These are phyloP conservation scores for Pleurotus platypus DNA, from an alignment of 768 basidiomycete genomes.

Conservation along the genomic window DNA sequence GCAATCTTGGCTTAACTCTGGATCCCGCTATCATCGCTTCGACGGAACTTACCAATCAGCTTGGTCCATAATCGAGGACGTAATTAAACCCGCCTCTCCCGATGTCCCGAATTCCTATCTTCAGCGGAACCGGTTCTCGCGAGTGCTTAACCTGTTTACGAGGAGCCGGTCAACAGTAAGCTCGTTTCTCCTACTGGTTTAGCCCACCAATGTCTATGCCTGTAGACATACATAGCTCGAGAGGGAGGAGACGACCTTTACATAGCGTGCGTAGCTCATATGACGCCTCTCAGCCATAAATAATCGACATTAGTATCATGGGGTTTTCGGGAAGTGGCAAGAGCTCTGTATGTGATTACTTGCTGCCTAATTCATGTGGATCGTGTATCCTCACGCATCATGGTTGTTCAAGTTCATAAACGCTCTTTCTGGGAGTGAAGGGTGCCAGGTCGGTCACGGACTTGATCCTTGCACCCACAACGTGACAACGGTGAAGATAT, in stretches of 20 bases:
- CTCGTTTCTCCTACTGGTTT: neutral
- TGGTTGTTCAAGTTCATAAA: conserved; percentile 1
- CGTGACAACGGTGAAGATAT: neutral
- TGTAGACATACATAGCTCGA: neutral
- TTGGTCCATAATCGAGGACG: conserved; percentile 28
- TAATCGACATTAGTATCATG: neutral
- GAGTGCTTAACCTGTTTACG: neutral
- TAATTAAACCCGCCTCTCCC: conserved; percentile 13
- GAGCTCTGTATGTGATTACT: neutral
- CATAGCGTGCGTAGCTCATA: neutral
- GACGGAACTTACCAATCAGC: conserved; percentile 30
- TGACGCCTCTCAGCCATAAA: neutral
- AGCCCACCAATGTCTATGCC: neutral
- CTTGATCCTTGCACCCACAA: neutral
- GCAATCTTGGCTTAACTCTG: conserved; percentile 36
- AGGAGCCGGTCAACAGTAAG: neutral
- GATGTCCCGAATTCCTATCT: too few species aligned
- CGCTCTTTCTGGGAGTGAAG: neutral
- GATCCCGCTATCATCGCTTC: conserved; percentile 33
- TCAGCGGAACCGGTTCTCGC: neutral
- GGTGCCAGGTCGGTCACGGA: neutral
- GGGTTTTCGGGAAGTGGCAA: conserved; percentile 4
- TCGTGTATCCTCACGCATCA: too few species aligned
- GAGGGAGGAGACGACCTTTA: neutral
- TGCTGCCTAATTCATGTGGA: neutral